Percentiles rank a stretch among this genome's conserved stretches.
phyloP scores from a whole-genome alignment of 768 basidiomycete species.

The Podaxis sp. region DNA sequence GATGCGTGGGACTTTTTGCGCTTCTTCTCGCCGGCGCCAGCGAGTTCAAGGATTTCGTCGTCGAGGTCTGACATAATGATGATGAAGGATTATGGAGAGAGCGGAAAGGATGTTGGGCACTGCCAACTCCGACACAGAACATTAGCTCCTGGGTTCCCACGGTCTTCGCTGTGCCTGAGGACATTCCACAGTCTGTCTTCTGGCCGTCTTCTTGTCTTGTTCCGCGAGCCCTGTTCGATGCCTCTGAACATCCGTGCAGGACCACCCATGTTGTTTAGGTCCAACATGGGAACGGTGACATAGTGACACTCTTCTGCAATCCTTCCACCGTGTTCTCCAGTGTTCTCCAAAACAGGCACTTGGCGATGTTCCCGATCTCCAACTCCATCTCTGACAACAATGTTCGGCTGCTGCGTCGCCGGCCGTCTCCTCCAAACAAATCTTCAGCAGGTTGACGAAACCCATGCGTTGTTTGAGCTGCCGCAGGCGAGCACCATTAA shows the following conservation, averaged over 20 bases:
- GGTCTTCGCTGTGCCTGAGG: neutral
- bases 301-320: neutral
- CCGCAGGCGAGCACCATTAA: conserved; percentile 72
- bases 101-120: neutral
- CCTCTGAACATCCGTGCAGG: neutral
- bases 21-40: conserved; percentile 69
- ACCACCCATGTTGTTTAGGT: neutral
- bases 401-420: conserved; percentile 83
- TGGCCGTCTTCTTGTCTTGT: neutral
- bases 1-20: conserved; percentile 52
- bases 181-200: neutral
- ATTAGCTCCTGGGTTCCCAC: conserved; percentile 9
- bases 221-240: neutral
- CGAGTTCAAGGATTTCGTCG: conserved; percentile 82
- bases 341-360: neutral
- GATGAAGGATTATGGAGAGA: neutral
- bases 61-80: conserved; percentile 50
- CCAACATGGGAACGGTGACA: neutral
- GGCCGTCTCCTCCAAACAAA: conserved; percentile 80
- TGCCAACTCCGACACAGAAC: conserved; percentile 4
- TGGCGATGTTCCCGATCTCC: neutral
- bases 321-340: neutral
- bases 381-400: conserved; percentile 26
- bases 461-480: conserved; percentile 79
- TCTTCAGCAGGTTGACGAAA: conserved; percentile 78